Evolutionary conservation across 2,329 filamentous ascomycete species (phyloP).

Genomic region (Xylariaceae sp.): DNA sequence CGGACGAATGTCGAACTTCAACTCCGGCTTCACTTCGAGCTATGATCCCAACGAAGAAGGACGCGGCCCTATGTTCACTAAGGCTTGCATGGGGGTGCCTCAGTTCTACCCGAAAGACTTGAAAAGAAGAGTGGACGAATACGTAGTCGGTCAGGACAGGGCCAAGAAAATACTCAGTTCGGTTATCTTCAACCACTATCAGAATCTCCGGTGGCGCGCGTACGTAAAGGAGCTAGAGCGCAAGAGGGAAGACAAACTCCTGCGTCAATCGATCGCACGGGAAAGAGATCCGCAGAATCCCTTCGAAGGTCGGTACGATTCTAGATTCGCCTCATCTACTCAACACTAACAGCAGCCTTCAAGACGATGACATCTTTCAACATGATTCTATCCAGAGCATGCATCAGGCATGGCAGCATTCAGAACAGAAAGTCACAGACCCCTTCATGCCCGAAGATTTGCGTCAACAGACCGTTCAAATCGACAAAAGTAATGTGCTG

Average conservation of each 20-base stretch:
- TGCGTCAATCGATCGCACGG: slow-evolving; percentile 65
- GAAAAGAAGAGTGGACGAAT: slow-evolving; percentile 89
- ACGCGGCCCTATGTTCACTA: slow-evolving; percentile 54
- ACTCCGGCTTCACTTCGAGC: slow-evolving; percentile 53
- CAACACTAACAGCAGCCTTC: slow-evolving; percentile 33
- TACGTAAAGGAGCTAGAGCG: slow-evolving; percentile 67
- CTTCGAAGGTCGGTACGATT: slow-evolving; percentile 61
- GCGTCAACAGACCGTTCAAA: slow-evolving; percentile 52
- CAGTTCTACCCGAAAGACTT: slow-evolving; percentile 63
- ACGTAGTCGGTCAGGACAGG: slow-evolving; percentile 91
- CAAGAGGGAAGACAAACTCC: slow-evolving; percentile 55
- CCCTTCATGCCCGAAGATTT: slow-evolving; percentile 48
- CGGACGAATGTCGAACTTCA: slow-evolving; percentile 46
- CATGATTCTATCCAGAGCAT: slow-evolving; percentile 42
- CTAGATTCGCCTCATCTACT: slow-evolving; percentile 19
- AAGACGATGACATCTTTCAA: slow-evolving; percentile 54
- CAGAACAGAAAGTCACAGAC: slow-evolving; percentile 36
- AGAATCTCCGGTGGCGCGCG: slow-evolving; percentile 72
- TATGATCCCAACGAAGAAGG: slow-evolving; percentile 54
- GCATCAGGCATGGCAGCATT: slow-evolving; percentile 35
- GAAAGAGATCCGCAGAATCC: slow-evolving; percentile 59
- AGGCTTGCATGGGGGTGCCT: slow-evolving; percentile 53
- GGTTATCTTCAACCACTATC: slow-evolving; percentile 95
- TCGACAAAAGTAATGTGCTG: slow-evolving; percentile 94
- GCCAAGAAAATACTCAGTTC: slow-evolving; percentile 92